These are phyloP conservation scores for Chlorella ohadii DNA, from an alignment of 139 green algal genomes.

Conservation along the genomic window DNA sequence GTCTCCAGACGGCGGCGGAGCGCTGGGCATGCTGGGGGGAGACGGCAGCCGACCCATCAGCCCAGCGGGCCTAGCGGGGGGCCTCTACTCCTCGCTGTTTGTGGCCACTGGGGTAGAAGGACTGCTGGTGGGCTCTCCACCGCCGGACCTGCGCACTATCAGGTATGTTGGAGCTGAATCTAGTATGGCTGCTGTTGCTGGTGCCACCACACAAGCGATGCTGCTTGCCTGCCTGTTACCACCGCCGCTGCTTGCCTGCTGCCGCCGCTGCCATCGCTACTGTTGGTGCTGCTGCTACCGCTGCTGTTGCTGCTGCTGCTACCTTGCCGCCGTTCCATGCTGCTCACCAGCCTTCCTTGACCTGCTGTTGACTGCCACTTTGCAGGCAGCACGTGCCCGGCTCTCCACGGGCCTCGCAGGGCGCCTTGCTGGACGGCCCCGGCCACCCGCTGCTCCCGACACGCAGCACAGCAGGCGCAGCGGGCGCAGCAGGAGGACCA, in stretches of 20 bases:
- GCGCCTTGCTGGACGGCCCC: conserved; percentile 4
- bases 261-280: too few relatives aligned
- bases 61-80: conserved; percentile 56
- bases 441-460: conserved; percentile 22
- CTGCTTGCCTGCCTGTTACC: too few relatives aligned
- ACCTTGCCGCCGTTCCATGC: too few relatives aligned
- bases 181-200: too few relatives aligned
- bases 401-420: conserved; percentile 3
- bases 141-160: conserved; percentile 1
- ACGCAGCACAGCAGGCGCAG: neutral
- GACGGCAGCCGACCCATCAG: conserved; percentile 39
- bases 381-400: conserved; percentile 10
- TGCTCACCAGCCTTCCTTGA: too few relatives aligned
- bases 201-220: too few relatives aligned
- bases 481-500: neutral
- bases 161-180: neutral
- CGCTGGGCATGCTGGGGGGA: too few relatives aligned
- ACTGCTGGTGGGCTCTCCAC: conserved; percentile 44
- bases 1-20: neutral
- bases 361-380: neutral
- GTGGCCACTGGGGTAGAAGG: conserved; percentile 68
- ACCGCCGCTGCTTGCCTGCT: too few relatives aligned
- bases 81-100: conserved; percentile 60
- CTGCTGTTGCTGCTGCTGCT: too few relatives aligned
- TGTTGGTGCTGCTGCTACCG: neutral